Evolutionary conservation across 2,329 filamentous ascomycete genomes (phyloP).

Genomic region (Clarireedia hainanense): DNA sequence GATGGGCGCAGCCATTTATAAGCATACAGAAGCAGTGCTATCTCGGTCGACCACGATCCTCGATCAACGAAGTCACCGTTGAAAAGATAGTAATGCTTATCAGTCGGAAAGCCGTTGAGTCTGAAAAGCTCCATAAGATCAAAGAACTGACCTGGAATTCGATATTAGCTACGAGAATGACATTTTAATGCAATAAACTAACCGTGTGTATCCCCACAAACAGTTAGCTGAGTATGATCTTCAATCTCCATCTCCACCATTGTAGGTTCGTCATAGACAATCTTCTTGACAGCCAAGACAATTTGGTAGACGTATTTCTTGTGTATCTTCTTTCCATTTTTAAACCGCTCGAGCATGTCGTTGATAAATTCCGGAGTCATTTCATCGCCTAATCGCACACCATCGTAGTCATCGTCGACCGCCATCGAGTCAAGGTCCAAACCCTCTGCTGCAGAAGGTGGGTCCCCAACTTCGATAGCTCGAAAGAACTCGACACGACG

Average conservation of each 20-base stretch:
- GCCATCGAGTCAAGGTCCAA: constrained; percentile 80
- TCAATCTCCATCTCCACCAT: constrained; percentile 92
- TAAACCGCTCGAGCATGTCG: constrained; percentile 95
- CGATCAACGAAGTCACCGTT: constrained; percentile 98
- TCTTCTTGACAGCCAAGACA: constrained; percentile 77
- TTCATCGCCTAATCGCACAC: constrained; percentile 63
- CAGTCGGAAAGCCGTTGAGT: constrained; percentile 75
- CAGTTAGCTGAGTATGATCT: constrained; percentile 71
- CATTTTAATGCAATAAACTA: constrained; percentile 26
- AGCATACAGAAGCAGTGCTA: constrained; percentile 84
- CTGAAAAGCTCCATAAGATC: constrained; percentile 95
- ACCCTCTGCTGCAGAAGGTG: constrained; percentile 84
- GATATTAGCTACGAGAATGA: background rate
- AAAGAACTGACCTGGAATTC: constrained; percentile 77
- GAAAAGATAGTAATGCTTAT: constrained; percentile 91
- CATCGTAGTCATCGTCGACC: constrained; percentile 81
- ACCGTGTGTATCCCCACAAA: constrained; percentile 97
- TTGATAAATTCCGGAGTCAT: constrained; percentile 98
- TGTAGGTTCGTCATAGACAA: constrained; percentile 86
- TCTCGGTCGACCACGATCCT: constrained; percentile 97
- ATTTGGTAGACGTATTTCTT: constrained; percentile 98
- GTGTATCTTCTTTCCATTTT: constrained; percentile 89
- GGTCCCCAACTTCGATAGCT: constrained; percentile 88
- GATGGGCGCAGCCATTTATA: constrained; percentile 93
- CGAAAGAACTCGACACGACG: constrained; percentile 88